Conservation (phyloP, 2,329 filamentous ascomycete species). For the Epichloe coenophiala region DNA sequence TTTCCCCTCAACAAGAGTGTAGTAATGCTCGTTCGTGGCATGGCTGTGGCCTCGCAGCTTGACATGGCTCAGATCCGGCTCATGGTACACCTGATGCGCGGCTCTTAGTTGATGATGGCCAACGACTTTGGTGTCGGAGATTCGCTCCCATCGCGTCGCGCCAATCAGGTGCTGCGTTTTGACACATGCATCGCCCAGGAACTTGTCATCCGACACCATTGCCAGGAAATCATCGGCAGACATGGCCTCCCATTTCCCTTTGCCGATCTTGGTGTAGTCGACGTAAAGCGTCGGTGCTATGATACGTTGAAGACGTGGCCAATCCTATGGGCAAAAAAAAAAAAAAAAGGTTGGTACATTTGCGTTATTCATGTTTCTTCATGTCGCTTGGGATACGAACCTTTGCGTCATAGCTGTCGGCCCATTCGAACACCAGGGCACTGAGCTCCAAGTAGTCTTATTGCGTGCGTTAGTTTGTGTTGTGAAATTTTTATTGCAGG, state of each 20-base stretch:
- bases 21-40: conserved; percentile 38
- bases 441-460: no score
- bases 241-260: conserved; percentile 39
- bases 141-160: conserved; percentile 36
- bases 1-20: conserved; percentile 41
- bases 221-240: conserved; percentile 37
- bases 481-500: accelerated
- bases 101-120: conserved; percentile 45
- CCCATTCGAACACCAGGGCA: conserved; percentile 37
- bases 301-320: conserved; percentile 42
- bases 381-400: conserved; percentile 8
- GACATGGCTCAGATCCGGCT: conserved; percentile 30
- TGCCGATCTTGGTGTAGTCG: conserved; percentile 29
- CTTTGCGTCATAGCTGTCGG: conserved; percentile 51
- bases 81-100: conserved; percentile 41
- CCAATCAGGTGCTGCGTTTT: conserved; percentile 46
- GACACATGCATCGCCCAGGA: conserved; percentile 39
- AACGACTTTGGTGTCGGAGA: conserved; percentile 31
- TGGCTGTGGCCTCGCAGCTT: conserved; percentile 42
- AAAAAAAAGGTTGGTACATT: no score
- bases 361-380: no score
- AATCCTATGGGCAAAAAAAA: conserved; percentile 21
- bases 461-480: no score
- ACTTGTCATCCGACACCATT: conserved; percentile 36
- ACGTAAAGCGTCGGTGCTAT: conserved; percentile 30